Base-by-base conservation (phyloP, 1,284 basidiomycete genomes). In the Apiotrichum akiyoshidainum region DNA sequence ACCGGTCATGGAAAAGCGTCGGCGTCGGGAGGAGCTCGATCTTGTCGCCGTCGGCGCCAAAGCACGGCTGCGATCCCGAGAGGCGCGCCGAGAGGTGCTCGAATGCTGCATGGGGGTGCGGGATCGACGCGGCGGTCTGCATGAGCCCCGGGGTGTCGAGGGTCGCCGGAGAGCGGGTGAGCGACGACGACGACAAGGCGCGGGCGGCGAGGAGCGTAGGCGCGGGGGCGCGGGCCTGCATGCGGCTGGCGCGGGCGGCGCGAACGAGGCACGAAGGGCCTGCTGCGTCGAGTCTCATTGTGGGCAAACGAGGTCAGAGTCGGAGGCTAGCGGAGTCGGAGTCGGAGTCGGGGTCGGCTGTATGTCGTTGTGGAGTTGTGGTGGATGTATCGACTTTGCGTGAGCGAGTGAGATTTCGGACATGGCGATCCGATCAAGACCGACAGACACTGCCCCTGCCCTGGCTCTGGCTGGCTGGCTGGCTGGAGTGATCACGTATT, bases 11-110 rank as follows among this genome's bases (percentile, higher is more conserved):
- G 64, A 82, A 83, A 46, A 76, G 67, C 8, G 65, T 61, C 8
- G 82, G 76, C 0, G 78, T 76, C 46, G 82, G 77, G 3, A 83
- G 67, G 45, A 77, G 57, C 13, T 68, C 61, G 46, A 71, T 65
- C 22, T 65, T 59, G 41, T 58, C 59, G 37, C 59, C 62, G 16
- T 33, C 48, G 0, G 77, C 71, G 1, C 71, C 73, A 55, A 81
- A 81, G 54, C 73, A 74, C 19, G 80, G 80, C 58, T 80, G 72
- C 11, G 65, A 53, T 10, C 56, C 34, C 1, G 69, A 70, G 12
- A 76, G 60, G 14, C 54, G 57, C 2, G 59, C 41, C 7, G 65
- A 61, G 13, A 76, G 69, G 1, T 48, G 46, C 13, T 65, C 66
- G 34, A 76, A 73, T 3, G 73, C 68, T 2, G 50, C 31, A 22